These are phyloP conservation scores for Monilinia aucupariae DNA, from an alignment of 2,329 filamentous ascomycete species.

Conservation along the genomic window DNA sequence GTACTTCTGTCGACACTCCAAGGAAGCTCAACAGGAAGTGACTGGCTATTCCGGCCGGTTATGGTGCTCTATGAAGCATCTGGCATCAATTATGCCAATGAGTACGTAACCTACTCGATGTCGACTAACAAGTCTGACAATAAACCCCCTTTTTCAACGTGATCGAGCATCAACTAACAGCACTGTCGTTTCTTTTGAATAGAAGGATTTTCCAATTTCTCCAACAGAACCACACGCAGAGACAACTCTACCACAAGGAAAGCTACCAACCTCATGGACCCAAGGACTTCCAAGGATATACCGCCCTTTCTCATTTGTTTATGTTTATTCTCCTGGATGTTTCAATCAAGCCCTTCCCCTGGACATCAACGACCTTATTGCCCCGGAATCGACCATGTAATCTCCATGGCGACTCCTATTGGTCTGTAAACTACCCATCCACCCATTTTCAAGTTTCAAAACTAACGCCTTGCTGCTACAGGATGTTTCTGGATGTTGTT, in stretches of 20 bases:
- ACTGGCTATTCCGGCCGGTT: slow-evolving; percentile 24
- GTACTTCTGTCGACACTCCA: neutral
- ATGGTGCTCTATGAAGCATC: slow-evolving; percentile 17
- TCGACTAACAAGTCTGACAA: slow-evolving; percentile 27
- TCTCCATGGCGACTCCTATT: slow-evolving; percentile 8
- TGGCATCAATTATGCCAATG: slow-evolving; percentile 32
- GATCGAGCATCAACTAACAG: slow-evolving; percentile 32
- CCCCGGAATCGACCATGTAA: neutral
- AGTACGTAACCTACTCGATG: slow-evolving; percentile 34
- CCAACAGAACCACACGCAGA: neutral
- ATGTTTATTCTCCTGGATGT: slow-evolving; percentile 9
- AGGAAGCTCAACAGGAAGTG: slow-evolving; percentile 1
- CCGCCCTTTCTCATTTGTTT: slow-evolving; percentile 12
- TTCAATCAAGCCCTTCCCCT: neutral
- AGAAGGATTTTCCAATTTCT: slow-evolving; percentile 22
- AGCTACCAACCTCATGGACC: slow-evolving; percentile 3
- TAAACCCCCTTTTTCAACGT: slow-evolving; percentile 22
- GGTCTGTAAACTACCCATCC: slow-evolving; percentile 26
- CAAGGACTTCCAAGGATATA: slow-evolving; percentile 5
- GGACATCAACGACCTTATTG: neutral
- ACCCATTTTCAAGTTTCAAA: slow-evolving; percentile 2
- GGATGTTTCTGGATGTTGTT: slow-evolving; percentile 23
- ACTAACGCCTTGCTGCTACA: slow-evolving; percentile 24
- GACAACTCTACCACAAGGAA: slow-evolving; percentile 5
- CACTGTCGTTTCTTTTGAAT: slow-evolving; percentile 24